Evolutionary conservation across 495 filamentous ascomycete genomes (phyloP), one percentile per base, ranked within the genome.

Genomic region (Xylaria palmicola): DNA sequence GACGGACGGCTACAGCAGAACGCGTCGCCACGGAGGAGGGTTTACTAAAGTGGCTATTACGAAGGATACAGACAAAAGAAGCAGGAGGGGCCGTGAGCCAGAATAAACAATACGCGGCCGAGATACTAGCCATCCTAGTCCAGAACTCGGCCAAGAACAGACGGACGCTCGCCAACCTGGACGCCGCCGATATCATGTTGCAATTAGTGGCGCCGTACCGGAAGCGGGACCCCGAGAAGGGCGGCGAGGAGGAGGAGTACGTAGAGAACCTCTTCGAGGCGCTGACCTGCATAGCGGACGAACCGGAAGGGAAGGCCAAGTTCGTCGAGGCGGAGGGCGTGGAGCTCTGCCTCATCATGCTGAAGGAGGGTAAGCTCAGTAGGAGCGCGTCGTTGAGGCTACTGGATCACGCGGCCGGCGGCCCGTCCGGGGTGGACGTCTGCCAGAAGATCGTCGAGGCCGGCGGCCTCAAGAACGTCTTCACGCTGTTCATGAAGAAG

Each of bases 81-180:
- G 54, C 49, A 12, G 47, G 47, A n/a, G 47, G 37, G 7, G 64
- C 69, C 2, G 72, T 83, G 7, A 78, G 80, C 24, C 94, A 99
- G 74, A 99, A 99, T 72, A 97, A 93, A 70, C 94, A 97, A 71
- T 99, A 98, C 67, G 83, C 92, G 0, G 91, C 94, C 8, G 94
- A 99, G 74, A 81, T 98, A 13, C 77, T 99, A 15, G 90, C 93
- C 3, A 96, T 99, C 54, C 75, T 99, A 0, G 69, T 75, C n/a
- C 74, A 77, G 56, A 66, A 66, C 12, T 75, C 77, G 24, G 72
- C 90, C 13, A 90, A 92, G 68, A 93, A 90, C 69, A 79, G 90
- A 32, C 75, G 77, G 39, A 80, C 81, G 45, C 74, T 97, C n/a
- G 79, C 82, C 49, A 72, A 75, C 9, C 69, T 90, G 2, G 86